phyloP scores from a whole-genome alignment of 192 early-diverging fungal genomes.

The Borealophlyctis nickersoniae region DNA sequence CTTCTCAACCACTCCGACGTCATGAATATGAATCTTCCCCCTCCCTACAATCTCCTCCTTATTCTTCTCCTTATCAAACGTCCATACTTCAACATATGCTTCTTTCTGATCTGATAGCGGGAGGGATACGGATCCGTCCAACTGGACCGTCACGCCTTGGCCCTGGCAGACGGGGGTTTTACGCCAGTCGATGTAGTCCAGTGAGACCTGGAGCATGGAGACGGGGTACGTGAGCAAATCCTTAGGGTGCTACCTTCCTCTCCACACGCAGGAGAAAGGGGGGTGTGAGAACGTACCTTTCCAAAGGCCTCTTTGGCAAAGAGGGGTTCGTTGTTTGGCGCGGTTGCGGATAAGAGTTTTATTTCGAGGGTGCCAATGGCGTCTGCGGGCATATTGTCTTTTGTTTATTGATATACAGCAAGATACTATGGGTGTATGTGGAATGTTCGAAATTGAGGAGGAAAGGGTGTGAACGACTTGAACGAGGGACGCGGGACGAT shows the following conservation, averaged over 20 bases:
- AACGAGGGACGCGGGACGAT: too few species aligned
- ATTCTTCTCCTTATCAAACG: constrained; percentile 16
- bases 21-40: constrained; percentile 13
- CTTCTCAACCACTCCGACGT: constrained; percentile 9
- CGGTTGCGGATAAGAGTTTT: constrained; percentile 12
- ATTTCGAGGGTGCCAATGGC: constrained; percentile 25
- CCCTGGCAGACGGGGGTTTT: constrained; percentile 21
- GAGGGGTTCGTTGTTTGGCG: constrained; percentile 17
- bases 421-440: too few species aligned
- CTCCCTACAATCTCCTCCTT: constrained; percentile 27
- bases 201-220: constrained; percentile 5
- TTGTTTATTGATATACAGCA: too few species aligned
- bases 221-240: background rate
- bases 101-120: constrained; percentile 20
- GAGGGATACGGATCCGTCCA: constrained; percentile 2
- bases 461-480: too few species aligned
- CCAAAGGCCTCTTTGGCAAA: constrained; percentile 15
- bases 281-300: background rate
- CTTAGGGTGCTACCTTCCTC: too few species aligned
- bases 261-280: background rate
- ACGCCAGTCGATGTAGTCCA: constrained; percentile 30
- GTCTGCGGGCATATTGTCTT: constrained; percentile 13
- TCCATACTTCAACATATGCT: constrained; percentile 22
- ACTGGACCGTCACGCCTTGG: background rate
- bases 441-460: too few species aligned